Base-by-base conservation (phyloP, 139 green algal species). In the Pycnococcus provasolii region DNA sequence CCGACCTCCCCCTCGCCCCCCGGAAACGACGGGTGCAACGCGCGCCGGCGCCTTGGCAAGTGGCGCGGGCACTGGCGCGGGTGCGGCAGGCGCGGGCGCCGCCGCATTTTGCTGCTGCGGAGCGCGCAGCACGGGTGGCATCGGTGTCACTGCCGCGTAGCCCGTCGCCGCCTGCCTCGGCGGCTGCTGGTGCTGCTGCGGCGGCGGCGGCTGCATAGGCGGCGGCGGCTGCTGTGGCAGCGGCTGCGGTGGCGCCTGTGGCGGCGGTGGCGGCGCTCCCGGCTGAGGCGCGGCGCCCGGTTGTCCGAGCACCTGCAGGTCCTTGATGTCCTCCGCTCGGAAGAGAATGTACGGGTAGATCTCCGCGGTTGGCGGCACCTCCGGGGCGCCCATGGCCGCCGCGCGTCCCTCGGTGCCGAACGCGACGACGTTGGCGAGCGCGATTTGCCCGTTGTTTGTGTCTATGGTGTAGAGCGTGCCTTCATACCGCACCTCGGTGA, bases 331-430 rank as follows among this genome's bases (percentile, higher is more conserved):
- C 0, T 73, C 72, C 37, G 86, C 91, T 70, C 86, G 84, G 74
- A 96, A 97, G 50, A 95, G 86, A 67, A 97, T 94, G 70, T 87
- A 89, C 46, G 95, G 87, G 47, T 95, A 97, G 3, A 95, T 78
- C 61, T 95, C 84, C 60, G 84, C 79, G 62, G 68, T 86, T 5
- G 86, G 81, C 1, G 83, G 80, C 39, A 96, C 85, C 65, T 91
- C 77, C 1, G 84, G 26, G 77, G n/a, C 8, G 0, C 84, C 89
- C 26, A 26, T 26, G 26, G 26, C 26, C 26, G 26, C 26, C 26
- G 26, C 26, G 26, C 90, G 81, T 37, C 86, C 88, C 66, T 96
- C 90, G 0, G 89, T 95, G n/a, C 90, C 90, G 67, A 90, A 94
- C 26, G 26, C 26, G 26, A 26, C 26, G 26, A 26, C 88, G 64